Base-by-base conservation (phyloP, 768 basidiomycete genomes). In the Polyporus arcularius region DNA sequence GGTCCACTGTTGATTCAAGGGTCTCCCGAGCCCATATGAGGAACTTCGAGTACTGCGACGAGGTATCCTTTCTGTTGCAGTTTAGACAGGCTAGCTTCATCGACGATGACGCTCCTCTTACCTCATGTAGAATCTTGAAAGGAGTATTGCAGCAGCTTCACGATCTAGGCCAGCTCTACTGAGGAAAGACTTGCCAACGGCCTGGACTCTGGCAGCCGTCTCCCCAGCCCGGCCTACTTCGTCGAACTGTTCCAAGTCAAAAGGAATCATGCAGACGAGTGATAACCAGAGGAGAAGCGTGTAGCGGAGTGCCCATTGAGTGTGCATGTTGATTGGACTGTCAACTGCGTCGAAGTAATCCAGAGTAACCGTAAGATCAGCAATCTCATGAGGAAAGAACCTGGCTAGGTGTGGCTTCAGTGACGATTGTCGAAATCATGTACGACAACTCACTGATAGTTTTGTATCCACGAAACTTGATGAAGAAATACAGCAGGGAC, bases 361-460 rank as follows among this genome's bases (percentile, higher is more conserved):
- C 14, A 96, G 75, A 0, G 88, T 89, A 52, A 92, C 81, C 0
- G 86, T 82, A 4, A 98, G 80, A 73, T 96, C 93, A 1, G 84
- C 79, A 39, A 97, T 82, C 69, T 94, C 89, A 70, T 98, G 96
- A 43, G 96, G 96, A 70, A 99, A 97, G 74, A 90, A 95, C 63
- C 92, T 87, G 63, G 90, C 96, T 99, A 70, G 58, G 14, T 7
- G 63, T 66, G 60, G 30, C 45, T 1, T 39, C 16, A 63, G 28
- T 38, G 40, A 54, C 49, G 60, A 28, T 35, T 30, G 46, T 30
- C 58, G 48, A 53, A 30, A 28, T 31, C 39, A 35, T 26, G 35
- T 21, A 8, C 16, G 42, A 38, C 55, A 88, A 96, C 57, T 11
- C 11, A 63, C 96, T 86, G 76, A 96, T 90, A 1, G 88, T 88